Conservation (phyloP, 225 moss, liverwort and hornwort genomes). For the Physcomitrium patens region DNA sequence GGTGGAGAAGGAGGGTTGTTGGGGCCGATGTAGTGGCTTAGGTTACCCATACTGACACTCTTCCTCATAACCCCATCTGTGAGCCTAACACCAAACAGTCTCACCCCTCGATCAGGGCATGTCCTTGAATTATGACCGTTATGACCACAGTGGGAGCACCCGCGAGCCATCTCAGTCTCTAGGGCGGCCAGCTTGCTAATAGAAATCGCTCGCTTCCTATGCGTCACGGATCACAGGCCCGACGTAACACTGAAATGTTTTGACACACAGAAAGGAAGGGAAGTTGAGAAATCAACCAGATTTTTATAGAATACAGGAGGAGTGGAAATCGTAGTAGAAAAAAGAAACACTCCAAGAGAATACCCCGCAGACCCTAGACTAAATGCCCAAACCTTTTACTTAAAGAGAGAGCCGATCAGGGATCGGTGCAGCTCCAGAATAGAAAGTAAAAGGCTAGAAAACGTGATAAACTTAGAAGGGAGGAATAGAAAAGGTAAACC, state of each 20-base stretch:
- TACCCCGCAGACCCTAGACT: slow-evolving; percentile 8
- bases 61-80: slow-evolving; percentile 96
- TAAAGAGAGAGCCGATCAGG: neutral
- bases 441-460: neutral
- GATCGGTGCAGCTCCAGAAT: slow-evolving; percentile 21
- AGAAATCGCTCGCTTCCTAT: slow-evolving; percentile 57
- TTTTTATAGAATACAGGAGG: slow-evolving; percentile 1
- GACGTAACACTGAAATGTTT: slow-evolving; percentile 43
- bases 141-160: slow-evolving; percentile 99
- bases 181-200: slow-evolving; percentile 83
- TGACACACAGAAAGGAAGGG: slow-evolving; percentile 50
- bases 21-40: slow-evolving; percentile 85
- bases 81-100: slow-evolving; percentile 97
- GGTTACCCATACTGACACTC: slow-evolving; percentile 98
- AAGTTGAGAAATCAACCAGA: slow-evolving; percentile 39
- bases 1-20: slow-evolving; percentile 96
- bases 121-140: slow-evolving; percentile 99
- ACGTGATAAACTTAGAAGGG: neutral
- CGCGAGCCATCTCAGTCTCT: slow-evolving; percentile 99
- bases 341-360: neutral
- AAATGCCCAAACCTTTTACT: neutral
- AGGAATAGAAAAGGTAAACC: neutral
- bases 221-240: slow-evolving; percentile 29
- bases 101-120: slow-evolving; percentile 99
- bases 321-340: neutral